Evolutionary conservation across 768 basidiomycete genomes (phyloP).

Genomic region (Obba rivulosa): DNA sequence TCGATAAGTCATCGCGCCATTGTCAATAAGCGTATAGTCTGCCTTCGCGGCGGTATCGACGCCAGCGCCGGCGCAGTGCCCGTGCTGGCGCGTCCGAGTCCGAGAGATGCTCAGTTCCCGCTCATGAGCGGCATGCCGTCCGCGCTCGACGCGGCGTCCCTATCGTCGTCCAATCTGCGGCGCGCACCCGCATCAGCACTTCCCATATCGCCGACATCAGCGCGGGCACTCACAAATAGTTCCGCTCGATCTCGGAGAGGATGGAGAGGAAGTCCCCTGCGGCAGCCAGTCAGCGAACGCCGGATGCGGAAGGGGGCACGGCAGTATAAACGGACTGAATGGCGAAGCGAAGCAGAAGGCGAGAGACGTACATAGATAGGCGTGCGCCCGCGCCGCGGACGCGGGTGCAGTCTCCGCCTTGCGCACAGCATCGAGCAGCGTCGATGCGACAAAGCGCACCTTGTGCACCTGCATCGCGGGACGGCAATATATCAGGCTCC

Average conservation of each 20-base stretch:
- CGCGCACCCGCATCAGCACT: background rate
- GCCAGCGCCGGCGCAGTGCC: background rate
- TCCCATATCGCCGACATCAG: background rate
- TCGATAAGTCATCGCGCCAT: background rate
- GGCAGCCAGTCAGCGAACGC: constrained; percentile 1
- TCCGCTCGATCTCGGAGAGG: constrained; percentile 85
- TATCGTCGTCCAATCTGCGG: constrained; percentile 56
- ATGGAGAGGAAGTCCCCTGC: constrained; percentile 91
- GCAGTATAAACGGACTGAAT: constrained; percentile 2
- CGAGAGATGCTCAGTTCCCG: constrained; percentile 14
- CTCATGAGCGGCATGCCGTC: constrained; percentile 43
- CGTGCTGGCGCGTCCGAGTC: constrained; percentile 3
- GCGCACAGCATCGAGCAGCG: constrained; percentile 77
- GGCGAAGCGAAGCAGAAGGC: background rate
- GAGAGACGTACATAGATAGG: constrained; percentile 66
- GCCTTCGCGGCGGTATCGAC: no score
- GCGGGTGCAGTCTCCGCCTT: constrained; percentile 77
- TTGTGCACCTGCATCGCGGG: constrained; percentile 66
- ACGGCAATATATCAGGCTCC: constrained; percentile 3
- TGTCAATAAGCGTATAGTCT: background rate
- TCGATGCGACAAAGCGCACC: constrained; percentile 90
- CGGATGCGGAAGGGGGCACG: constrained; percentile 1
- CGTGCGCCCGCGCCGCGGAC: constrained; percentile 80
- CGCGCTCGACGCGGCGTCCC: constrained; percentile 55
- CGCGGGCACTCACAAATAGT: constrained; percentile 62